phyloP scores from a whole-genome alignment of 106 monocot genomes.

The Posidonia australis region DNA sequence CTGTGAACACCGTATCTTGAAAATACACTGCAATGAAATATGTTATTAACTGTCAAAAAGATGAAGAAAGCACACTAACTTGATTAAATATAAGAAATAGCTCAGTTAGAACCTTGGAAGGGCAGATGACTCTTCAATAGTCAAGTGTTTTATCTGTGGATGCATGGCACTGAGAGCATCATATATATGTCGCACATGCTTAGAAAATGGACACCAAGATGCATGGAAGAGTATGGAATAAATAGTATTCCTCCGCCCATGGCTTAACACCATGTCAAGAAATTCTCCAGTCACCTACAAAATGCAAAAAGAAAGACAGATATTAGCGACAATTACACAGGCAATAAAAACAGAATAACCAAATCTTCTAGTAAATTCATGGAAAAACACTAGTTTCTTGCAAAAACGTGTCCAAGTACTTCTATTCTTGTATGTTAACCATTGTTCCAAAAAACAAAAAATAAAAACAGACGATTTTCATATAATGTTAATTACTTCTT shows the following conservation, averaged over 20 bases:
- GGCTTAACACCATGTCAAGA: constrained; percentile 29
- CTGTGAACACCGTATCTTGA: constrained; percentile 79
- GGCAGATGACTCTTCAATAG: constrained; percentile 69
- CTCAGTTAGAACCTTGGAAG: constrained; percentile 46
- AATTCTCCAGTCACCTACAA: constrained; percentile 50
- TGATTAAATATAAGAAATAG: no score
- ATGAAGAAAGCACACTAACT: no score
- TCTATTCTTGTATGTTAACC: no score
- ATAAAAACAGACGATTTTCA: no score
- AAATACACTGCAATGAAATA: constrained; percentile 38
- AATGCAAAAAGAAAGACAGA: neutral
- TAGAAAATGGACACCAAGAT: constrained; percentile 91
- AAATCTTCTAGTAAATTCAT: no score
- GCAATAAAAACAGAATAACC: no score
- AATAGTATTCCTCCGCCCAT: constrained; percentile 17
- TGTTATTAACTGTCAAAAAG: neutral
- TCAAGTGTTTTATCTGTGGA: constrained; percentile 65
- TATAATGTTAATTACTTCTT: no score
- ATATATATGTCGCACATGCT: constrained; percentile 34
- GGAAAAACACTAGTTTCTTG: no score
- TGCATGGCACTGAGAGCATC: constrained; percentile 74
- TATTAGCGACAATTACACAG: no score
- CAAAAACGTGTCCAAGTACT: no score
- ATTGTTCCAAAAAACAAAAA: no score
- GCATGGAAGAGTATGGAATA: constrained; percentile 73